Base-by-base conservation (phyloP, 768 basidiomycete species). In the Asterophora lycoperdoides region DNA sequence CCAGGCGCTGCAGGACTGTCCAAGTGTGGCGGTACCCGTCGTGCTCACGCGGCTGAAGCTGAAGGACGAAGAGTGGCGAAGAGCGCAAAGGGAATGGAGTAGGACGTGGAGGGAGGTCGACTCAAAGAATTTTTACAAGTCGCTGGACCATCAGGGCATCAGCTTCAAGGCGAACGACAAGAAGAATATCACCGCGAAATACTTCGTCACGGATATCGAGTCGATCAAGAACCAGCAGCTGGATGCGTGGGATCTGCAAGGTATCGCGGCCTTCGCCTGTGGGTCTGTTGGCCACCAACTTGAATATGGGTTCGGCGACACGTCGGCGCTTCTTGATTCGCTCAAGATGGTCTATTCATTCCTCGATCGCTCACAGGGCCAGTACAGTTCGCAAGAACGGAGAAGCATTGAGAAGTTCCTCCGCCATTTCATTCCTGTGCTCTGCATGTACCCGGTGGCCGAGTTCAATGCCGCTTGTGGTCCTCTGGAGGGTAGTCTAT, bases 41-140 rank as follows among this genome's bases (percentile, higher is more conserved):
- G 90, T 97, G 5, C 79, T 98, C 2, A 73, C 79, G 36, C 83
- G 96, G 8, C 73, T 99, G 38, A 93, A 91, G 71, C 82, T 84
- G 63, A 96, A 94, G 66, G 90, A 97, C 64, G 94, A 96, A 52
- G 96, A 99, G 63, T 99, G 96, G 96, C 84, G 91, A 60, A 78
- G 90, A 28, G 84, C 88, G 23, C 90, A 93, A 65, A 78, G 95
- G 23, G 94, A 97, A 66, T 98, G 93, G 92, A 91, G 87, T 68
- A 80, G 88, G 52, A 94, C 93, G 13, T 98, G 96, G 96, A 78
- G 93, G 43, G 95, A 97, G 64, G 88, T 94, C 41, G 93, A 99
- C 60, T 86, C 86, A 48, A 93, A 93, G 71, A 98, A 98, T 72
- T 98, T 94, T 64, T 95, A 96, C 82, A 97, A 95, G 70, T 86